phyloP scores from a whole-genome alignment of 345 rosid genomes.

The Salix brachista region DNA sequence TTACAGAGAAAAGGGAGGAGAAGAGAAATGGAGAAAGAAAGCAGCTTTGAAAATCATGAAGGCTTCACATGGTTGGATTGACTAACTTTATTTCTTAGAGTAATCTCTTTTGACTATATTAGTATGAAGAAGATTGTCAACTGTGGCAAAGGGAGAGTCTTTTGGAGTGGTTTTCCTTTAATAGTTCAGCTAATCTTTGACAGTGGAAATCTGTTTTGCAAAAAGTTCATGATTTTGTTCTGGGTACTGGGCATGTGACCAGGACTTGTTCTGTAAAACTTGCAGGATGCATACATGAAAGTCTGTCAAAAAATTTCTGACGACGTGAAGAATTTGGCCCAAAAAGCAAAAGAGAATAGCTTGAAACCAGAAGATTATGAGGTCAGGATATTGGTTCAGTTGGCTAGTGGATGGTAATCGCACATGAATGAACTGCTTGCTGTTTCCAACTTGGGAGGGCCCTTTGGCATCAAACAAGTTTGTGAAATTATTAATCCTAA shows the following conservation, averaged over 20 bases:
- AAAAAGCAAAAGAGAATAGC: slow-evolving; percentile 83
- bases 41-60: too few species aligned
- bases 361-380: slow-evolving; percentile 95
- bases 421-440: slow-evolving; percentile 26
- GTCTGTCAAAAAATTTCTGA: slow-evolving; percentile 69
- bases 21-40: too few species aligned
- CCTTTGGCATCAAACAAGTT: slow-evolving; percentile 91
- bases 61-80: too few species aligned
- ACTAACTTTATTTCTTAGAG: too few species aligned
- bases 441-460: slow-evolving; percentile 89
- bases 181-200: too few species aligned
- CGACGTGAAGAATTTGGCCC: slow-evolving; percentile 81
- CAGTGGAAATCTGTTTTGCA: background rate
- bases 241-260: background rate
- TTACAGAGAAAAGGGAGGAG: too few species aligned
- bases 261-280: slow-evolving; percentile 3
- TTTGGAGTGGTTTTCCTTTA: too few species aligned
- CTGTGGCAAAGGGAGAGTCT: too few species aligned
- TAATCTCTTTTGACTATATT: too few species aligned
- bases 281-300: slow-evolving; percentile 92
- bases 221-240: background rate
- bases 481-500: slow-evolving; percentile 90
- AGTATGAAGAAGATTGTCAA: too few species aligned
- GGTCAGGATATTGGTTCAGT: slow-evolving; percentile 34
- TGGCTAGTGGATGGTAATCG: background rate